Evolutionary conservation across 2,329 filamentous ascomycete species (phyloP).

Genomic region (Cladobotryum protrusum): DNA sequence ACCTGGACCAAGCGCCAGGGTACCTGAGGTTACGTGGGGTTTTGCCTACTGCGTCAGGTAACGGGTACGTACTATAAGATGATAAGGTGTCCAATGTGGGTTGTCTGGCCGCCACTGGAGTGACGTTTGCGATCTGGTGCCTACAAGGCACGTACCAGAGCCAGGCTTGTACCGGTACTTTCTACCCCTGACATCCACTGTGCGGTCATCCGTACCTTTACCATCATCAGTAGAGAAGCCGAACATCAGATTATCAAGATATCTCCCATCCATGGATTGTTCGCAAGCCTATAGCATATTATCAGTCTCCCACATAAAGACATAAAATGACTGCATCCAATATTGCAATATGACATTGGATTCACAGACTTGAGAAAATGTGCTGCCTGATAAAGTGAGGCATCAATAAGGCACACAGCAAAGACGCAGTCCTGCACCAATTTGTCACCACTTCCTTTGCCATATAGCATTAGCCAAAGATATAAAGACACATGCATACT

Average conservation of each 20-base stretch:
- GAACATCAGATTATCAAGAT: too few species aligned
- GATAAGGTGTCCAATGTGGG: too few species aligned
- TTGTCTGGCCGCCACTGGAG: slow-evolving; percentile 8
- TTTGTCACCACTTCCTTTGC: too few species aligned
- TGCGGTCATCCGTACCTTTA: background rate
- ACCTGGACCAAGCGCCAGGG: slow-evolving; percentile 9
- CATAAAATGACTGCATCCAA: too few species aligned
- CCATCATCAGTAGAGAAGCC: too few species aligned
- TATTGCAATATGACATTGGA: too few species aligned
- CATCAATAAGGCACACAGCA: background rate
- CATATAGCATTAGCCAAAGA: too few species aligned
- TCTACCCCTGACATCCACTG: background rate
- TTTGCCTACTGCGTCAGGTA: slow-evolving; percentile 18
- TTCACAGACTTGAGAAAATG: too few species aligned
- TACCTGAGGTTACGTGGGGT: slow-evolving; percentile 14
- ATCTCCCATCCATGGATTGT: too few species aligned
- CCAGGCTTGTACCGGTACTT: background rate
- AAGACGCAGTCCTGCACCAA: too few species aligned
- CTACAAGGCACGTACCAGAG: slow-evolving; percentile 3
- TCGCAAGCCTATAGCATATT: too few species aligned
- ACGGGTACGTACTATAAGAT: slow-evolving; percentile 3
- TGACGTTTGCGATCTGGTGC: slow-evolving; percentile 19
- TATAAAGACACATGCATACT: background rate
- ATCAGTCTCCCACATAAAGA: too few species aligned
- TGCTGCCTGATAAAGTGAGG: background rate